These are phyloP conservation scores for Kwoniella dendrophila DNA, from an alignment of 768 basidiomycete genomes.

Conservation along the genomic window DNA sequence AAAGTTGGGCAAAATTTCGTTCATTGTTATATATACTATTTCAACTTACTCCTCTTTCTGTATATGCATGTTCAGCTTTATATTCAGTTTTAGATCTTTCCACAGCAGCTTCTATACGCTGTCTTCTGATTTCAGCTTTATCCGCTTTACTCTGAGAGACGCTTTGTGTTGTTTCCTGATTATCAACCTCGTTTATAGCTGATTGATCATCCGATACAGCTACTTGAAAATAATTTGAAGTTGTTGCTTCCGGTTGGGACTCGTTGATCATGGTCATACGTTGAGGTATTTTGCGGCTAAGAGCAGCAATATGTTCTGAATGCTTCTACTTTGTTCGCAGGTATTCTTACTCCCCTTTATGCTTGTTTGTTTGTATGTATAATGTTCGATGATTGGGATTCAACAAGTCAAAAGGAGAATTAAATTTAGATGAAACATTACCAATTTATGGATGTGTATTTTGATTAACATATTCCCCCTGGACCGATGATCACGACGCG, in stretches of 20 bases:
- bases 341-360: too few relatives aligned
- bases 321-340: too few relatives aligned
- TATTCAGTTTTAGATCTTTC: slow-evolving; percentile 45
- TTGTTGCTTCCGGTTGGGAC: neutral
- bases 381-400: too few relatives aligned
- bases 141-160: neutral
- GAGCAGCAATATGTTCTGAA: too few relatives aligned
- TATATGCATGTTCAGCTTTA: slow-evolving; percentile 43
- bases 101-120: slow-evolving; percentile 43
- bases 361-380: too few relatives aligned
- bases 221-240: slow-evolving; percentile 16
- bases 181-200: neutral
- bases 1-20: neutral
- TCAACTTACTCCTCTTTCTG: slow-evolving; percentile 41
- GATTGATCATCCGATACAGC: slow-evolving; percentile 16
- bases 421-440: too few relatives aligned
- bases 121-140: slow-evolving; percentile 22
- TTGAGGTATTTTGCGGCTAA: slow-evolving; percentile 1
- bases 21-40: too few relatives aligned
- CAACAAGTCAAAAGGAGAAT: too few relatives aligned
- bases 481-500: too few relatives aligned
- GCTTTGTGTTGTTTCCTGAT: neutral
- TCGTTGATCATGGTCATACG: neutral
- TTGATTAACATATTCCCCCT: too few relatives aligned
- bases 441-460: too few relatives aligned